phyloP scores from a whole-genome alignment of 176 grass and related monocot species.

The Musa itinerans region DNA sequence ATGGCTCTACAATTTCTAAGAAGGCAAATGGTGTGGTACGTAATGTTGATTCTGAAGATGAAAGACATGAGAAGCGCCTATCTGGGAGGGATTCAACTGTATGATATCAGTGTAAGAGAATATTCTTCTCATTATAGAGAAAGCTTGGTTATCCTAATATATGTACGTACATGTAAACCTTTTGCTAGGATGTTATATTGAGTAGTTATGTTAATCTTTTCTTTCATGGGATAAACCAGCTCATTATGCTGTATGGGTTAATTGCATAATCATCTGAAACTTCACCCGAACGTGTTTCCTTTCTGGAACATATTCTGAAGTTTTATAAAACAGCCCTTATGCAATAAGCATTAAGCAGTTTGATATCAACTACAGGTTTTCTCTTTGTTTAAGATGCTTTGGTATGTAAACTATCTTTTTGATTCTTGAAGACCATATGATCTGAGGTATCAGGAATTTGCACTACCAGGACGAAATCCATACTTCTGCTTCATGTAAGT shows the following conservation, averaged over 20 bases:
- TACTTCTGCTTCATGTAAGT: not conserved
- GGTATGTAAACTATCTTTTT: not conserved
- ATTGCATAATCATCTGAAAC: not conserved
- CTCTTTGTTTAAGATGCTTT: not conserved
- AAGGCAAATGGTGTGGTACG: not conserved
- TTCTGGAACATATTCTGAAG: not conserved
- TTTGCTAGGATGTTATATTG: not conserved
- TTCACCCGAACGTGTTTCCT: not conserved
- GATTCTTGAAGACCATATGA: not conserved
- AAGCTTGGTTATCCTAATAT: not conserved
- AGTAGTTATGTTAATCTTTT: not conserved
- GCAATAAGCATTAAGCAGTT: not conserved
- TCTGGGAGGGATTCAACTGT: slow-evolving; percentile 6
- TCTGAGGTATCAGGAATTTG: not conserved
- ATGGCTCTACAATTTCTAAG: not conserved
- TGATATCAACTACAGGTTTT: too few relatives aligned
- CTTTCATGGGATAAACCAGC: not conserved
- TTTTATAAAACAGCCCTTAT: not conserved
- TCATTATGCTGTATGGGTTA: not conserved
- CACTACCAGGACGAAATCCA: not conserved
- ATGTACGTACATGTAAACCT: not conserved
- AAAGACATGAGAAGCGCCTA: not conserved
- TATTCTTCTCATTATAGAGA: not conserved
- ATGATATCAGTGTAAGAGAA: slow-evolving; percentile 10
- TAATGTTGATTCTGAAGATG: slow-evolving; percentile 12